Conservation (phyloP, 768 basidiomycete genomes). For the Chalciporus piperatus region DNA sequence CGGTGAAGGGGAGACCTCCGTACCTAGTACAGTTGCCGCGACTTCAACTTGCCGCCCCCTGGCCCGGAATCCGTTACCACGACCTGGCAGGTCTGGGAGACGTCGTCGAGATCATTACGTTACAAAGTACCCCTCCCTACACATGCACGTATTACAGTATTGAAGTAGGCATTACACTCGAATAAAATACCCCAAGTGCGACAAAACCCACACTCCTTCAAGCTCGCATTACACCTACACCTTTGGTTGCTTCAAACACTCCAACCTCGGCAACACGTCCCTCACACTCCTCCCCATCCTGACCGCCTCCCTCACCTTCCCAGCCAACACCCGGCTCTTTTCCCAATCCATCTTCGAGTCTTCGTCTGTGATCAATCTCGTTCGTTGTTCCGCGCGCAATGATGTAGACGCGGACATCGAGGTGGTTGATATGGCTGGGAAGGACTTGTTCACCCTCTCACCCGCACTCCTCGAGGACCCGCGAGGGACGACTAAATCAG, state of each 20-base stretch:
- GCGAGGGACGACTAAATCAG: constrained; percentile 36
- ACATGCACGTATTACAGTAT: not conserved
- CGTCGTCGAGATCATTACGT: no score
- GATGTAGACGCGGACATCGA: not conserved
- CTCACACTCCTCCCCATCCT: constrained; percentile 15
- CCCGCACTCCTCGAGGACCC: constrained; percentile 21
- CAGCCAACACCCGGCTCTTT: constrained; percentile 22
- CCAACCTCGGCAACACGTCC: constrained; percentile 28
- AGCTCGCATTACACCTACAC: not conserved
- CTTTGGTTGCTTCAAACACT: constrained; percentile 19
- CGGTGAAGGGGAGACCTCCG: no score
- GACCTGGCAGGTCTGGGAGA: no score
- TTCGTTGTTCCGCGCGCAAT: not conserved
- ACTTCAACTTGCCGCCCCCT: no score
- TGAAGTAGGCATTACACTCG: not conserved
- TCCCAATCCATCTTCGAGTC: constrained; percentile 27
- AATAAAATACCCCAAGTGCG: no score
- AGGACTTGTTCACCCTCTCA: constrained; percentile 8
- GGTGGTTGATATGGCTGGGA: not conserved
- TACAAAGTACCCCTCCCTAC: no score
- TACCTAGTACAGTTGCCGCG: no score
- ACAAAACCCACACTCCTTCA: no score
- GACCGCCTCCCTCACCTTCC: constrained; percentile 21
- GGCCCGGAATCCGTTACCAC: no score
- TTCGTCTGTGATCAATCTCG: not conserved